phyloP scores from a whole-genome alignment of 345 rosid species.

The Psidium guajava region DNA sequence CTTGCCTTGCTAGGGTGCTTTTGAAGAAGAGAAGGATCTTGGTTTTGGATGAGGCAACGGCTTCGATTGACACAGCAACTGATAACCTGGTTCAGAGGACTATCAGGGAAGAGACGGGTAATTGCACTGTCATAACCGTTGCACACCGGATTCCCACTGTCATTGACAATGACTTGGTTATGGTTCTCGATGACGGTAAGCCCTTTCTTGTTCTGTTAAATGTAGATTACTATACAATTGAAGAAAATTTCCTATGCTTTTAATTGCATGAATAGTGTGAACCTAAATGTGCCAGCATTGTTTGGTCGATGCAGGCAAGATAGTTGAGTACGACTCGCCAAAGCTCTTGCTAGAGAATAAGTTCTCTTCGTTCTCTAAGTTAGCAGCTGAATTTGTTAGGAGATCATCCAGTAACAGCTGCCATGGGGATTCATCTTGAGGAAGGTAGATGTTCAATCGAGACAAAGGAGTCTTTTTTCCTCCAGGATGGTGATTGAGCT shows the following conservation, averaged over 20 bases:
- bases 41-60: neutral
- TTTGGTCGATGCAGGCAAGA: conserved; percentile 28
- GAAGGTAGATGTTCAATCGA: neutral
- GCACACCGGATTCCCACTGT: conserved; percentile 86
- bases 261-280: conserved; percentile 8
- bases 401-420: conserved; percentile 33
- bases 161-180: conserved; percentile 69
- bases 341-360: conserved; percentile 37
- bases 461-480: neutral
- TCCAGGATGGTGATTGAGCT: neutral
- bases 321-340: conserved; percentile 35
- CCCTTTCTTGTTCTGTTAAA: neutral
- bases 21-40: neutral
- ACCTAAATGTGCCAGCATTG: neutral
- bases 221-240: conserved; percentile 13
- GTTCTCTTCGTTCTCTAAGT: conserved; percentile 51
- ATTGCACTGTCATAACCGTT: conserved; percentile 72
- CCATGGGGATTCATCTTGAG: neutral
- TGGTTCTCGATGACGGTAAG: conserved; percentile 76
- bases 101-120: conserved; percentile 57
- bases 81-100: conserved; percentile 71
- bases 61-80: neutral
- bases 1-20: conserved; percentile 77
- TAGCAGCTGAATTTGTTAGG: conserved; percentile 46
- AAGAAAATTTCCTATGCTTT: conserved; percentile 39